Base-by-base conservation (phyloP, 306 rosid genomes). In the Dicorynia guianensis region DNA sequence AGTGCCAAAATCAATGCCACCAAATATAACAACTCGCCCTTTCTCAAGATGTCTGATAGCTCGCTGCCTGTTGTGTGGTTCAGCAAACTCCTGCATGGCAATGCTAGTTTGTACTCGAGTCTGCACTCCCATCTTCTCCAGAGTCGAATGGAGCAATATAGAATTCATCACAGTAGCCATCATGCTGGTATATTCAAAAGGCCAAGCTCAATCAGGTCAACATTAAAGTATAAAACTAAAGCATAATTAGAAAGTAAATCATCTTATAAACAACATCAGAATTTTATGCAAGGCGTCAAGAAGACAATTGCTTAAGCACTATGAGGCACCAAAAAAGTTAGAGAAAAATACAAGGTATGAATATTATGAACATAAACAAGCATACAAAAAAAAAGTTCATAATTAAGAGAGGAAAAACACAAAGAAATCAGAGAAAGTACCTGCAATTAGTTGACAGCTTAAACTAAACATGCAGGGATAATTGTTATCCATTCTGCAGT, bases 21-120 rank as follows among this genome's bases (percentile, higher is more conserved):
- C 89, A 80, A 89, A 89, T 71, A 89, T 86, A 55, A 89, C 90
- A 18, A 89, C 93, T 72, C 93, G 84, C 57, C 93, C 93, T 78
- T 89, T 89, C 85, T 89, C 89, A 20, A 89, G 89, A 89, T 89
- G 93, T 71, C 90, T 84, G 76, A 86, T 89, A 74, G 93, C 90
- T 66, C 90, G 84, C 68, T 82, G 87, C 85, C 93, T 80, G 63
- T 82, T 89, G 77, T 89, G 86, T 55, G 89, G 89, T 74, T 86
- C 93, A 63, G 87, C 86, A 60, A 82, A 82, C 79, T 86, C 93
- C 20, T 76, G 89, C 86, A 89, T 84, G 42, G 89, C 20, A 44
- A 86, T 72, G 54, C 85, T 57, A 71, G 82, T 84, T 78, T 89
- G 90, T 15, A 89, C 89, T n/a, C 87, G 90, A 30, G 89, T 76